phyloP scores from a whole-genome alignment of 192 early-diverging fungal species.

The Diversispora eburnea region DNA sequence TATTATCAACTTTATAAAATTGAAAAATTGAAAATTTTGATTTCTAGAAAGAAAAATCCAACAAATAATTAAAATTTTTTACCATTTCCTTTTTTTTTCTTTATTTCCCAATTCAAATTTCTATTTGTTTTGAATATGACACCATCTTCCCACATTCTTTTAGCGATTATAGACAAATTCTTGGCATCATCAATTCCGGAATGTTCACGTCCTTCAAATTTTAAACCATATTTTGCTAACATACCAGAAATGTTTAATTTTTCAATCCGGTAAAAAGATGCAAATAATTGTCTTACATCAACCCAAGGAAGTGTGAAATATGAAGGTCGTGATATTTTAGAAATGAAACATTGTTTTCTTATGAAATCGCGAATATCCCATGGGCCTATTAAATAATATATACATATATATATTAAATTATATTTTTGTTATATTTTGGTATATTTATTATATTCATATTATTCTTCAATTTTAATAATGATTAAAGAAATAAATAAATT shows the following conservation, averaged over 20 bases:
- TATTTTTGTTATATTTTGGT: background rate
- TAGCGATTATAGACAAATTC: constrained; percentile 72
- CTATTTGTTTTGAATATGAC: background rate
- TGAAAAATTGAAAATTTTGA: too few species aligned
- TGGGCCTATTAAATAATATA: constrained; percentile 49
- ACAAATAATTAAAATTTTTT: too few species aligned
- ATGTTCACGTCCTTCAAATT: constrained; percentile 73
- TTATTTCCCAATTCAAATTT: background rate
- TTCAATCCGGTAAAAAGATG: constrained; percentile 47
- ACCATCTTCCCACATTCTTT: constrained; percentile 41
- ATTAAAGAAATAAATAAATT: too few species aligned
- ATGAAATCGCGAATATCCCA: constrained; percentile 85
- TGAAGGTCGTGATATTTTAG: constrained; percentile 49
- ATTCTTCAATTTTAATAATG: too few species aligned
- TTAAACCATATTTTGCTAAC: constrained; percentile 56
- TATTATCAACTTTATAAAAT: too few species aligned
- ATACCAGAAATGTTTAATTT: constrained; percentile 60
- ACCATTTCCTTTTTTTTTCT: too few species aligned
- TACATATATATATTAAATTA: background rate
- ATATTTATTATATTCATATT: background rate
- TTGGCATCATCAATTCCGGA: constrained; percentile 78
- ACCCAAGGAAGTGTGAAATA: constrained; percentile 63
- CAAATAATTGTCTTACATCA: constrained; percentile 60
- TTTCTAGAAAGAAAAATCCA: too few species aligned
- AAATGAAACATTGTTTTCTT: constrained; percentile 64